A percentile compares a stretch with the other conserved stretches of the same genome.
phyloP scores from a whole-genome alignment of 176 grass and related monocot species.

The Lolium multiflorum region DNA sequence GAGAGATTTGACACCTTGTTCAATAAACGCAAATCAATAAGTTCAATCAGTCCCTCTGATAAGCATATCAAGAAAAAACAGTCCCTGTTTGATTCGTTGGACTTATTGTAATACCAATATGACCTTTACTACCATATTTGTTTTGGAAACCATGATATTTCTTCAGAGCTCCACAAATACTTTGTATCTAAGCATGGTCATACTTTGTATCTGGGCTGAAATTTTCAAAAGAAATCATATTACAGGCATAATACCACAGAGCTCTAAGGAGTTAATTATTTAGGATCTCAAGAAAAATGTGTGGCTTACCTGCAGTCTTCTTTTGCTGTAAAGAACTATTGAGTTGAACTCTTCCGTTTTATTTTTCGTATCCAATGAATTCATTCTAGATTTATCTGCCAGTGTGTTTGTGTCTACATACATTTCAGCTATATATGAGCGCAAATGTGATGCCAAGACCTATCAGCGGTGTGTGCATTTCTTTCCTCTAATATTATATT shows the following conservation, averaged over 20 bases:
- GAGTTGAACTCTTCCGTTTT: slow-evolving; percentile 1
- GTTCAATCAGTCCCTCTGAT: slow-evolving; percentile 7
- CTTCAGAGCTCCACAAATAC: neutral
- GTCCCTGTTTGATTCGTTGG: neutral
- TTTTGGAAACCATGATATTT: neutral
- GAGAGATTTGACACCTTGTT: neutral
- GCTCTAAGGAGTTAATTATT: neutral
- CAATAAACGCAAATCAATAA: neutral
- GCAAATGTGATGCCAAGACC: neutral
- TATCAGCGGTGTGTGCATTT: slow-evolving; percentile 23
- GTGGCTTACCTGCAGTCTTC: slow-evolving; percentile 30
- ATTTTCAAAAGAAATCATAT: neutral
- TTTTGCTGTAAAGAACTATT: slow-evolving; percentile 21
- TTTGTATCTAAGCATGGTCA: neutral
- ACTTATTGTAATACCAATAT: neutral
- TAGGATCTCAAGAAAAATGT: slow-evolving; percentile 5
- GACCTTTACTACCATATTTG: neutral
- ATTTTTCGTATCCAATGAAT: neutral
- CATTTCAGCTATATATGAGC: slow-evolving; percentile 15
- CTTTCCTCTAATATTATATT: neutral
- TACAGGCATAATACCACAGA: neutral
- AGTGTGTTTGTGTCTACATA: neutral
- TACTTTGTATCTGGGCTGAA: neutral
- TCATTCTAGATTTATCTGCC: neutral
- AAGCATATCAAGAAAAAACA: neutral